Percentiles rank a stretch among this genome's conserved stretches.
Evolutionary conservation across 108 stramenopile genomes (phyloP).

Genomic region (Fistulifera pelliculosa): DNA sequence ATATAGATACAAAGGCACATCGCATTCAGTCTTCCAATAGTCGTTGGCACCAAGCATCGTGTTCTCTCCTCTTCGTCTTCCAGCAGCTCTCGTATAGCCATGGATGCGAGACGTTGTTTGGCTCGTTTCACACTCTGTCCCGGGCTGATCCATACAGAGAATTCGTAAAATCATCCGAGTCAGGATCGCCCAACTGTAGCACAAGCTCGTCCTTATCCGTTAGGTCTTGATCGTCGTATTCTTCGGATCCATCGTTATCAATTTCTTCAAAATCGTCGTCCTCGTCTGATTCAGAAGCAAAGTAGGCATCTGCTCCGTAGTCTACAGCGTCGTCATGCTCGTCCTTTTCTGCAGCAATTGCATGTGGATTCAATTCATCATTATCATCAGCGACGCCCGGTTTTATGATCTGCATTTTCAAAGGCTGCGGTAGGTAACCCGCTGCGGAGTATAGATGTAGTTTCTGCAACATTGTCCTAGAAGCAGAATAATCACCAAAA

Average conservation of each 20-base stretch:
- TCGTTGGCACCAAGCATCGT: too few relatives aligned
- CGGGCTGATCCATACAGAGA: slow-evolving; percentile 5
- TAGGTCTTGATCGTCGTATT: slow-evolving; percentile 8
- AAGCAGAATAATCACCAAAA: neutral
- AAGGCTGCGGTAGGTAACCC: neutral
- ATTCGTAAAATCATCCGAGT: slow-evolving; percentile 15
- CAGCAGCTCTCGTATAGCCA: slow-evolving; percentile 46
- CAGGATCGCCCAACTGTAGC: slow-evolving; percentile 24
- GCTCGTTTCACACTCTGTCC: slow-evolving; percentile 15
- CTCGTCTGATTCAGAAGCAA: neutral
- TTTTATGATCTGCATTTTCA: neutral
- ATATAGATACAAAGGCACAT: slow-evolving; percentile 36
- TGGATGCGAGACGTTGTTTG: slow-evolving; percentile 40
- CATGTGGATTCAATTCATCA: slow-evolving; percentile 1
- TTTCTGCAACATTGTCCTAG: neutral
- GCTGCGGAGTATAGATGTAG: neutral
- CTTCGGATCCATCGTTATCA: slow-evolving; percentile 2
- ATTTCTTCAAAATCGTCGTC: slow-evolving; percentile 6
- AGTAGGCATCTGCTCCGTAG: neutral
- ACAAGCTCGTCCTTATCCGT: slow-evolving; percentile 10
- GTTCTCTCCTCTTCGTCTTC: slow-evolving; percentile 1
- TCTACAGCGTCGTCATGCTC: slow-evolving; percentile 18
- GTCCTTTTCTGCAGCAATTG: slow-evolving; percentile 8
- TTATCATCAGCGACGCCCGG: neutral
- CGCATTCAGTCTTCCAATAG: neutral